phyloP scores from a whole-genome alignment of 2,329 filamentous ascomycete genomes.

The Monosporascus sp. region DNA sequence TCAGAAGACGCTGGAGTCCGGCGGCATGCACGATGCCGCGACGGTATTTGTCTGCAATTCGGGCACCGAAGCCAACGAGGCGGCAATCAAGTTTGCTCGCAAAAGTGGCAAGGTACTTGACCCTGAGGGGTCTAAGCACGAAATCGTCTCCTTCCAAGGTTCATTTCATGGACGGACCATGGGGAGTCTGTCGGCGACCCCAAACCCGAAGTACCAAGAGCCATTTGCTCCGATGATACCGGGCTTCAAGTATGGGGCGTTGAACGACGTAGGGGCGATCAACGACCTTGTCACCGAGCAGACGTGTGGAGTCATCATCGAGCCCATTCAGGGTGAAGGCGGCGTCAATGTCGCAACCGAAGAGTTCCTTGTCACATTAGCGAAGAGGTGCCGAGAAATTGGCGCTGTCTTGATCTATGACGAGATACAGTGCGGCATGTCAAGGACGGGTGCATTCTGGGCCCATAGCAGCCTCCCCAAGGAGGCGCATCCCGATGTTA shows the following conservation, averaged over 20 bases:
- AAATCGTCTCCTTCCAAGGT: slow-evolving; percentile 84
- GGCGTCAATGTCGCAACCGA: slow-evolving; percentile 79
- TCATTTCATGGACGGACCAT: slow-evolving; percentile 97
- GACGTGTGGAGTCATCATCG: slow-evolving; percentile 91
- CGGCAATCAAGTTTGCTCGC: slow-evolving; percentile 91
- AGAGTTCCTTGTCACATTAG: slow-evolving; percentile 81
- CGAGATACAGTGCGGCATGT: slow-evolving; percentile 93
- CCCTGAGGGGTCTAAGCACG: slow-evolving; percentile 66
- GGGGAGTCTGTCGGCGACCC: slow-evolving; percentile 91
- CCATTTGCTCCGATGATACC: slow-evolving; percentile 95
- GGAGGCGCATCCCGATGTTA: slow-evolving; percentile 84
- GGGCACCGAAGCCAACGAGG: slow-evolving; percentile 94
- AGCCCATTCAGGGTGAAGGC: slow-evolving; percentile 96
- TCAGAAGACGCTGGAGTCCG: slow-evolving; percentile 71
- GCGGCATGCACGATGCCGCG: slow-evolving; percentile 73
- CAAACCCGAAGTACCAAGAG: slow-evolving; percentile 95
- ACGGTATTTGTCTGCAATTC: slow-evolving; percentile 94
- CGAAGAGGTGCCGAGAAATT: slow-evolving; percentile 76
- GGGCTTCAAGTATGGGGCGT: slow-evolving; percentile 80
- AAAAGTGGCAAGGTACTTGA: slow-evolving; percentile 79
- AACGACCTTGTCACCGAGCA: slow-evolving; percentile 70
- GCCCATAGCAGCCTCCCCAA: slow-evolving; percentile 68
- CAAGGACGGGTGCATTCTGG: slow-evolving; percentile 85
- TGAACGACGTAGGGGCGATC: slow-evolving; percentile 74
- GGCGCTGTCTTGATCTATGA: slow-evolving; percentile 89